Evolutionary conservation across 192 early-diverging fungal species (phyloP).

Genomic region (Coemansia sp.): DNA sequence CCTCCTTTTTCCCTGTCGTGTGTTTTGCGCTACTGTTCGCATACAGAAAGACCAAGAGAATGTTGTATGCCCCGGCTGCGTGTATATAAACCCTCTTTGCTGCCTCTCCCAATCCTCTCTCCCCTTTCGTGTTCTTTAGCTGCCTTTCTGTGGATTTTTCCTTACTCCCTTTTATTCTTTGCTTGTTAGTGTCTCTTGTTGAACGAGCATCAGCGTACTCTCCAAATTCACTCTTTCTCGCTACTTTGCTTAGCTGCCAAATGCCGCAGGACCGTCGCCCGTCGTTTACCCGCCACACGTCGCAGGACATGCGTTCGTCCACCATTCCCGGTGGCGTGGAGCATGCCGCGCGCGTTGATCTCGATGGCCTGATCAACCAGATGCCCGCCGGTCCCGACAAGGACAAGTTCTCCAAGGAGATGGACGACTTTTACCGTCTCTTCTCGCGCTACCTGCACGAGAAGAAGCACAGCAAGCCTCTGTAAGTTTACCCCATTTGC

Average conservation of each 20-base stretch:
- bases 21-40: too few relatives aligned
- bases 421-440: constrained; percentile 82
- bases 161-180: too few relatives aligned
- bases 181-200: neutral
- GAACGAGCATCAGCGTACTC: too few relatives aligned
- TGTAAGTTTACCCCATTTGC: constrained; percentile 46
- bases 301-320: constrained; percentile 46
- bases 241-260: too few relatives aligned
- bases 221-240: too few relatives aligned
- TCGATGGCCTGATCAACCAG: constrained; percentile 39
- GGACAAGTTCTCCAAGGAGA: constrained; percentile 66
- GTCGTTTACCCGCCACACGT: constrained; percentile 48
- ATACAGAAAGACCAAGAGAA: too few relatives aligned
- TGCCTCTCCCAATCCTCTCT: too few relatives aligned
- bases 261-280: constrained; percentile 46
- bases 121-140: too few relatives aligned
- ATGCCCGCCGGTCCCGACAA: constrained; percentile 36
- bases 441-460: constrained; percentile 86
- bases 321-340: constrained; percentile 40
- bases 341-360: constrained; percentile 48
- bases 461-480: constrained; percentile 52
- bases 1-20: too few relatives aligned
- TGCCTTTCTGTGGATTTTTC: too few relatives aligned
- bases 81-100: too few relatives aligned
- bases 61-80: too few relatives aligned